A percentile compares a stretch with the other conserved stretches of the same genome.
phyloP scores from a whole-genome alignment of 176 grass and related monocot genomes.

The Alloteropsis semialata region DNA sequence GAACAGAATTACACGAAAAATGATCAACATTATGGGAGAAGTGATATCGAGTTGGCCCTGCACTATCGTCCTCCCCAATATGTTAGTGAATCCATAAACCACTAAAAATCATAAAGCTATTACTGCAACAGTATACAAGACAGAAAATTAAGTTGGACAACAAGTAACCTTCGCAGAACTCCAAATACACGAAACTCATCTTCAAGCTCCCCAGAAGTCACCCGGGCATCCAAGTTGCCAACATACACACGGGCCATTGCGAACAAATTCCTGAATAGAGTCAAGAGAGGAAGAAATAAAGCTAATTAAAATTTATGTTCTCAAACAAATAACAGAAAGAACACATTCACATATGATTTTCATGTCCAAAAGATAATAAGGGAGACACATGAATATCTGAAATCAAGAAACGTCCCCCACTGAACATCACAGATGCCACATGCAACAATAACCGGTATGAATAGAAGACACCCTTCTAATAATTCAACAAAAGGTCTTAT shows the following conservation, averaged over 20 bases:
- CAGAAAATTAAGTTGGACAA: background rate
- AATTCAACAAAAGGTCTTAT: background rate
- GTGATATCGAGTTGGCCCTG: background rate
- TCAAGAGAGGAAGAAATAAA: background rate
- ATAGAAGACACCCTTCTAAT: background rate
- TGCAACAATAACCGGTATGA: background rate
- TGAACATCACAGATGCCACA: background rate
- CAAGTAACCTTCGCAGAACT: conserved; percentile 73
- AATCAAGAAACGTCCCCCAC: background rate
- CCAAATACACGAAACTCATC: conserved; percentile 84
- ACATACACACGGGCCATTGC: conserved; percentile 89
- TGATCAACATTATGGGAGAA: background rate
- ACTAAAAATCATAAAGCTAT: background rate
- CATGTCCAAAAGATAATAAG: background rate
- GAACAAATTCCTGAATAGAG: conserved; percentile 27
- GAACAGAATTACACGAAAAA: background rate
- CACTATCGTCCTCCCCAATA: background rate
- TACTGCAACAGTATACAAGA: background rate
- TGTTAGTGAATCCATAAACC: background rate
- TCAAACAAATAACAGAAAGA: background rate
- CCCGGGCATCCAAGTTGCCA: conserved; percentile 77
- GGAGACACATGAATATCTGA: background rate
- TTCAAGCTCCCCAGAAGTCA: conserved; percentile 79
- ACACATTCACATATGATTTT: background rate
- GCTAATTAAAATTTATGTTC: background rate